Evolutionary conservation across 2,329 filamentous ascomycete species (phyloP).

Genomic region (Hirsutella rhossiliensis): DNA sequence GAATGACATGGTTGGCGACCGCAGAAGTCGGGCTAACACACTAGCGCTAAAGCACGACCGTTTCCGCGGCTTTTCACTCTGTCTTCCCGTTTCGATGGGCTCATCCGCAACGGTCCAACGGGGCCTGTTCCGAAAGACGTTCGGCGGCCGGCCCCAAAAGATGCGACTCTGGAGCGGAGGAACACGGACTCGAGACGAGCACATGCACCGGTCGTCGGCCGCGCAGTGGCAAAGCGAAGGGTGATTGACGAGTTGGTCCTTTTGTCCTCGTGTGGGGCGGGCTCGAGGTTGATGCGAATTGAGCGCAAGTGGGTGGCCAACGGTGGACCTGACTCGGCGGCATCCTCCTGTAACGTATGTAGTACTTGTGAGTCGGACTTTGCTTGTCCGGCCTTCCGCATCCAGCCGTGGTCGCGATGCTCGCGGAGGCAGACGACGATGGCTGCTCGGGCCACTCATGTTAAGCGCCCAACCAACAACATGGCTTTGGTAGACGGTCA

Average conservation of each 20-base stretch:
- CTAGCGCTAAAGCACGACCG: not conserved
- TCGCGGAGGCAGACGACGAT: too few relatives aligned
- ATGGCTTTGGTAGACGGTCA: too few relatives aligned
- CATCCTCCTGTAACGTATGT: too few relatives aligned
- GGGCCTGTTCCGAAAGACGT: too few relatives aligned
- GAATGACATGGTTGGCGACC: not conserved
- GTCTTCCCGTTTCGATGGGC: too few relatives aligned
- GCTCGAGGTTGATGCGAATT: not conserved
- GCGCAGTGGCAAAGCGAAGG: not conserved
- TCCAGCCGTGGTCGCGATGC: not conserved
- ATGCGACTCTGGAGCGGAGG: too few relatives aligned
- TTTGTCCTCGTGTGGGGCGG: not conserved
- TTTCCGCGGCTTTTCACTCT: too few relatives aligned
- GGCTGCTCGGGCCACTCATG: too few relatives aligned
- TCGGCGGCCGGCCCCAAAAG: too few relatives aligned
- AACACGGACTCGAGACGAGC: not conserved
- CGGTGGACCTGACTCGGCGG: conserved; percentile 3
- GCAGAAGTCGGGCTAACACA: not conserved
- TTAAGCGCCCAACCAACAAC: too few relatives aligned
- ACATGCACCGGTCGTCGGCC: not conserved
- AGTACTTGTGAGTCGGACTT: not conserved
- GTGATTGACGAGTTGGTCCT: not conserved
- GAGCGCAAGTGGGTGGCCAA: not conserved
- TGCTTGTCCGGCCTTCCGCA: not conserved
- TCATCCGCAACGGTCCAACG: too few relatives aligned